Evolutionary conservation across 1,284 basidiomycete genomes (phyloP), one percentile per base, ranked within the genome.

Genomic region (Ceratobasidium theobromae): DNA sequence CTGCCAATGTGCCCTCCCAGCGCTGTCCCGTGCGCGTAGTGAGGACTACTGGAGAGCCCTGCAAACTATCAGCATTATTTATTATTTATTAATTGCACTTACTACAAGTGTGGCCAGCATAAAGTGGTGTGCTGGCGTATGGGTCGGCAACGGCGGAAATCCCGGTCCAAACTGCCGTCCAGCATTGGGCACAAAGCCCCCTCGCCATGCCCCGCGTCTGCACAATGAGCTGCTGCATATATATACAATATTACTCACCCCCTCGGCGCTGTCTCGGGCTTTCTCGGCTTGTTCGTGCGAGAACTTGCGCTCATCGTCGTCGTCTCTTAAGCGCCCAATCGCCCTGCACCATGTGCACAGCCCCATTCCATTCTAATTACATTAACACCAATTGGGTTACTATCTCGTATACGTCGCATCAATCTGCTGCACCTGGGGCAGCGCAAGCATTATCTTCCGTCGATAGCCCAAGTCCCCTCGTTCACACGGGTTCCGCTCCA

Each of bases 401-500:
- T n/a, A 18, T 16, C 41, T 40, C 40, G 55, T 58, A 16, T 46
- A 96, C 87, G 92, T 96, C 30, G 96, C 96, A 77, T 99, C 96
- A 66, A 99, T 89, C 78, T 99, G 97, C 73, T 85, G 85, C 66
- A 98, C 77, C 74, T 97, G 93, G 0, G 95, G 95, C 18, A 98
- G 78, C 3, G 88, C 86, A 45, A 98, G 78, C 74, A 91, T 94
- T 68, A 99, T 81, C 79, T 98, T 99, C 64, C 96, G 81, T 70
- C 95, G 81, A 76, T 99, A 99, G 18, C 82, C 84, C 0, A 86
- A 88, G 73, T 98, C 93, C 18, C 81, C 81, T 41, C 77, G 81
- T 76, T 98, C 94, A 69, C 91, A 90, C 1, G 97, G 97, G 75
- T 99, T 99, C 5, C 86, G 88, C 77, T 99, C 96, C 32, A 99